Evolutionary conservation across 2,329 filamentous ascomycete genomes (phyloP).

Genomic region (Fusarium graminum): DNA sequence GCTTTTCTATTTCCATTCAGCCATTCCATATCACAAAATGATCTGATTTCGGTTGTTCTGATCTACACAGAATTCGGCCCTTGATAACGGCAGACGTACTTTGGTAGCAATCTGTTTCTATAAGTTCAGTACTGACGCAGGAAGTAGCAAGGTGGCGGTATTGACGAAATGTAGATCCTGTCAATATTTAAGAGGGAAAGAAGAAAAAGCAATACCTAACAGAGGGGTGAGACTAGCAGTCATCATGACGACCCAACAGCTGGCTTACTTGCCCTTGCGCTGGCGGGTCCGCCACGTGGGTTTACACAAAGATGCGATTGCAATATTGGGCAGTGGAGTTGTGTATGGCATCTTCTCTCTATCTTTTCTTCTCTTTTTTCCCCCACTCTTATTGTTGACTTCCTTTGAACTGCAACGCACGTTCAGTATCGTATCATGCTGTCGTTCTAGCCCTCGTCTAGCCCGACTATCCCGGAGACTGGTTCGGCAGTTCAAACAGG

Average conservation of each 20-base stretch:
- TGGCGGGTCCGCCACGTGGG: constrained; percentile 50
- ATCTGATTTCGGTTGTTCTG: constrained; percentile 17
- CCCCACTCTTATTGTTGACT: neutral
- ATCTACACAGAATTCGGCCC: neutral
- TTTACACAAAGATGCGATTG: constrained; percentile 45
- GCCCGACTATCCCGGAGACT: constrained; percentile 22
- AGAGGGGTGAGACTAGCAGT: constrained; percentile 36
- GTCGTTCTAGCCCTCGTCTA: constrained; percentile 31
- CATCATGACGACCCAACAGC: neutral
- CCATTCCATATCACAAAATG: constrained; percentile 13
- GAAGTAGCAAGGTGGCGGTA: constrained; percentile 14
- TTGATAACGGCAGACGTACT: neutral
- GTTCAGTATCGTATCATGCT: constrained; percentile 6
- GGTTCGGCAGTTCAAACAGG: constrained; percentile 26
- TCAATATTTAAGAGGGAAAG: neutral
- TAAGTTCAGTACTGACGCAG: neutral
- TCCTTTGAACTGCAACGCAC: constrained; percentile 1
- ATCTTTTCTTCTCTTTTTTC: constrained; percentile 1
- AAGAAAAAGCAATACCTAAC: neutral
- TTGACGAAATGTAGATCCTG: constrained; percentile 22
- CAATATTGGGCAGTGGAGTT: constrained; percentile 45
- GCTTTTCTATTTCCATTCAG: constrained; percentile 7
- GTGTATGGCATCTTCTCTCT: constrained; percentile 13
- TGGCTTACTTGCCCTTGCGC: constrained; percentile 6
- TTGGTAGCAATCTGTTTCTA: constrained; percentile 16